Conservation (phyloP, 768 basidiomycete genomes). For the Cystobasidium ongulense region DNA sequence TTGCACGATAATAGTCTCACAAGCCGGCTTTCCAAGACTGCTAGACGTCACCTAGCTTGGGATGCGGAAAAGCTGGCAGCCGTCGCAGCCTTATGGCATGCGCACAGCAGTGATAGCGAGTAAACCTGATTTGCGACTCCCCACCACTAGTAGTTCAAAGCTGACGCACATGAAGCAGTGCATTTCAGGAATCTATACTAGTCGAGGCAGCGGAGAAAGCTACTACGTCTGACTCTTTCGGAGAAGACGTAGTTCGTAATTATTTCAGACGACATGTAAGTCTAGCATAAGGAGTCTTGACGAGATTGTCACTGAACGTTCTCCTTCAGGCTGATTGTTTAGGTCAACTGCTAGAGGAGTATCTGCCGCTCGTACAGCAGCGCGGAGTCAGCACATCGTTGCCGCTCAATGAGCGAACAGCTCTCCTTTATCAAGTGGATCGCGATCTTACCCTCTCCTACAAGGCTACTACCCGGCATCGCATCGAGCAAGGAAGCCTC, state of each 20-base stretch:
- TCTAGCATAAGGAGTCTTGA: background rate
- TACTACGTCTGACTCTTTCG: background rate
- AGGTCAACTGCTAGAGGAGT: conserved; percentile 59
- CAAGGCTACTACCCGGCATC: conserved; percentile 64
- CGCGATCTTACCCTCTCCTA: conserved; percentile 41
- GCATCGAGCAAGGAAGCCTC: conserved; percentile 60
- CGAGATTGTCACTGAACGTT: background rate
- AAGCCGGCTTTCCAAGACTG: conserved; percentile 66
- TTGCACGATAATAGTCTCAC: conserved; percentile 78
- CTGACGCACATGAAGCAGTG: background rate
- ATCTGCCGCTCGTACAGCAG: conserved; percentile 48
- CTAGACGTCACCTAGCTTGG: conserved; percentile 63
- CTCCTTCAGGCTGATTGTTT: conserved; percentile 47
- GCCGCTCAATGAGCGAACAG: background rate
- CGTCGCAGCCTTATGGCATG: conserved; percentile 66
- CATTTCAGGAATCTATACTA: background rate
- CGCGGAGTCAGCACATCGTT: background rate
- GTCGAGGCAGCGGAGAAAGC: background rate
- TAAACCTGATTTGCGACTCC: too few relatives aligned
- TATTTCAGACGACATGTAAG: conserved; percentile 55
- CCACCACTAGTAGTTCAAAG: too few relatives aligned
- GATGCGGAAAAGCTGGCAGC: conserved; percentile 84
- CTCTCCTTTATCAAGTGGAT: background rate
- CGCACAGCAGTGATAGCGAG: conserved; percentile 45
- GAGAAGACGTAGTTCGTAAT: conserved; percentile 68